These are phyloP conservation scores for Colletotrichum phormii DNA, from an alignment of 2,329 filamentous ascomycete genomes.

Conservation along the genomic window DNA sequence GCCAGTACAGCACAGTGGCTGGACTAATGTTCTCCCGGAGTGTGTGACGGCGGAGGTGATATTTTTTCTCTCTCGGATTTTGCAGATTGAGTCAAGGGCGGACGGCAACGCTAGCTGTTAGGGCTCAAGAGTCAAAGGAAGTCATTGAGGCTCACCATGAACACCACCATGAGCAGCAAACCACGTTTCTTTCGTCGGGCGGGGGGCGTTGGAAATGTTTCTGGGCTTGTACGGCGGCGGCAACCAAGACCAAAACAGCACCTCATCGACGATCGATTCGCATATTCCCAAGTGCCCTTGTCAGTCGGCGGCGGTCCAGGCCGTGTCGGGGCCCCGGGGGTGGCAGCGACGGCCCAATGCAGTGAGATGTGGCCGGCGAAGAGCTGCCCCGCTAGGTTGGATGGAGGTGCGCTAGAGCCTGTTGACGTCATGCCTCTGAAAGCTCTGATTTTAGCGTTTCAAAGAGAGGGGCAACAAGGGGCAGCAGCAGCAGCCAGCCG, in stretches of 20 bases:
- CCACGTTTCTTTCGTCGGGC: background rate
- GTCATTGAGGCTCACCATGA: background rate
- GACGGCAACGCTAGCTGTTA: background rate
- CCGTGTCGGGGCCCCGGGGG: background rate
- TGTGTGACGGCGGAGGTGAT: background rate
- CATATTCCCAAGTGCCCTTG: constrained; percentile 13
- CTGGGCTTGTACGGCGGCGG: background rate
- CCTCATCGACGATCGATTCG: constrained; percentile 32
- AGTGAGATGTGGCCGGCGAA: constrained; percentile 26
- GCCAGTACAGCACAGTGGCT: background rate
- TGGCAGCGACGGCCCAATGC: constrained; percentile 22
- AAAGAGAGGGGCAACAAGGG: constrained; percentile 36
- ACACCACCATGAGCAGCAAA: background rate
- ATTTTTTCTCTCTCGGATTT: background rate
- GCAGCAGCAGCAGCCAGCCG: background rate
- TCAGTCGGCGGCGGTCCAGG: constrained; percentile 32
- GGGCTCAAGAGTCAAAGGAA: background rate
- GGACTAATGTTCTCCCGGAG: background rate
- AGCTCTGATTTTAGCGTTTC: constrained; percentile 38
- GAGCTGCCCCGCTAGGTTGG: constrained; percentile 31
- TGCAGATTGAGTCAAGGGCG: background rate
- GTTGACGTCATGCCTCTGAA: constrained; percentile 38
- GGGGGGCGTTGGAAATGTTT: background rate
- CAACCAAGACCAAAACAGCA: constrained; percentile 3
- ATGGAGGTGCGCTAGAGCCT: constrained; percentile 33